These are phyloP conservation scores for Oenanthe sinensis DNA, from an alignment of 129 eudicot species.

Conservation along the genomic window DNA sequence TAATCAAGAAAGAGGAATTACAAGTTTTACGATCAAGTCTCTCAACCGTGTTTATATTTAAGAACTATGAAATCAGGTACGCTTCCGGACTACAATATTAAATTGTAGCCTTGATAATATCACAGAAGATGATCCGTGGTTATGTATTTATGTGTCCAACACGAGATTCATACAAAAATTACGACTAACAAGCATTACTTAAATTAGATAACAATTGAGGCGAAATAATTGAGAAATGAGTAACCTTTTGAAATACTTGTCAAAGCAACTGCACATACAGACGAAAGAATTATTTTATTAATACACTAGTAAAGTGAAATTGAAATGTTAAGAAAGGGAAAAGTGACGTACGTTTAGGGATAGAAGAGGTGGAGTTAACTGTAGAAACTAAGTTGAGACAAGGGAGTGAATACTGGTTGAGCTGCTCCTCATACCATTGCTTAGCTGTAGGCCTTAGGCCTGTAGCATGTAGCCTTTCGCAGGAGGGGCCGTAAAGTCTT, in stretches of 20 bases:
- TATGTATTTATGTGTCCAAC: no score
- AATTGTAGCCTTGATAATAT: no score
- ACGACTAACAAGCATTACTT: neutral
- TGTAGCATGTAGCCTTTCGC: no score
- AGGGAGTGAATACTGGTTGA: neutral
- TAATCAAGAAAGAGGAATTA: no score
- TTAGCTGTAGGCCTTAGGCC: neutral
- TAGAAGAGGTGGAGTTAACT: constrained; percentile 25
- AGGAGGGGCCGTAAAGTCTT: no score
- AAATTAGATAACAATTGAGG: neutral
- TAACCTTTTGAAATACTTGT: constrained; percentile 70
- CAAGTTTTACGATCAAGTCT: no score
- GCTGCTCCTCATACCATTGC: neutral
- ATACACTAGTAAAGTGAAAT: neutral
- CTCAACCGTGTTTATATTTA: no score
- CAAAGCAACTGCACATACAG: constrained; percentile 57
- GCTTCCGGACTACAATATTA: no score
- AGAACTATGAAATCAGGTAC: no score
- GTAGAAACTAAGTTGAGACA: neutral
- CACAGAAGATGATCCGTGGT: no score
- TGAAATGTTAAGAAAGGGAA: neutral
- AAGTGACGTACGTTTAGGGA: constrained; percentile 31
- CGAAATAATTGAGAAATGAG: neutral
- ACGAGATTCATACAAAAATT: no score
- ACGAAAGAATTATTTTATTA: neutral